Evolutionary conservation across 805 yeast species (phyloP), one percentile per base, ranked within the genome.

Genomic region (Helenozyma rhizophorensis): DNA sequence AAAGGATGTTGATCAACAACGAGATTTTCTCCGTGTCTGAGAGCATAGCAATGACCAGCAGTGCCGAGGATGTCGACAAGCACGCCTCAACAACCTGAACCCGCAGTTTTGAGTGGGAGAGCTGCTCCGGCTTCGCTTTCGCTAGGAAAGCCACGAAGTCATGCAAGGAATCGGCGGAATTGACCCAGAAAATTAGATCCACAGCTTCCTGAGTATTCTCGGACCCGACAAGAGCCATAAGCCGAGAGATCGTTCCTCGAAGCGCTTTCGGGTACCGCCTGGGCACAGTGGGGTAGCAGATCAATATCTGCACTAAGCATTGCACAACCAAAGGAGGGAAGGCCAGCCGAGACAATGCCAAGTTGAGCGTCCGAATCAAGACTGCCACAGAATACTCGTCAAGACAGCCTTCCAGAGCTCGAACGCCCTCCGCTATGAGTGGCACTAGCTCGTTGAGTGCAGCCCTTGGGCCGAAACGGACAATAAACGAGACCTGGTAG

Each of bases 401-500:
- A 4, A 35, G 21, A 5, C 6, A 7, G 6, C 16, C 29, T 11
- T 14, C 23, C 25, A 27, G 32, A 2, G 14, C 13, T 9, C 15
- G 22, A 14, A 42, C 21, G 6, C 27, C 33, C 4, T 13, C 16
- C 16, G 10, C 13, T 4, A 39, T 27, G 2, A n/a, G 2, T 2
- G 26, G 28, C 15, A 34, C 28, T 1, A 34, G 25, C 2, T 13
- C 2, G 3, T 21, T 28, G 17, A 39, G 29, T 7, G 28, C 34
- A 14, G 14, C 19, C 10, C 23, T 21, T 2, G 35, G 24, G 5
- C 43, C 45, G 14, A 29, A 43, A 8, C 44, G 38, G 3, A 43
- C 39, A 9, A 57, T 27, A 32, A 48, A 52, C 19, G 31, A 34
- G 27, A 55, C 50, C 34, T 47, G 40, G 2, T 35, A 39, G 10